phyloP scores from a whole-genome alignment of 345 rosid genomes.

The Eucalyptus curtisii region DNA sequence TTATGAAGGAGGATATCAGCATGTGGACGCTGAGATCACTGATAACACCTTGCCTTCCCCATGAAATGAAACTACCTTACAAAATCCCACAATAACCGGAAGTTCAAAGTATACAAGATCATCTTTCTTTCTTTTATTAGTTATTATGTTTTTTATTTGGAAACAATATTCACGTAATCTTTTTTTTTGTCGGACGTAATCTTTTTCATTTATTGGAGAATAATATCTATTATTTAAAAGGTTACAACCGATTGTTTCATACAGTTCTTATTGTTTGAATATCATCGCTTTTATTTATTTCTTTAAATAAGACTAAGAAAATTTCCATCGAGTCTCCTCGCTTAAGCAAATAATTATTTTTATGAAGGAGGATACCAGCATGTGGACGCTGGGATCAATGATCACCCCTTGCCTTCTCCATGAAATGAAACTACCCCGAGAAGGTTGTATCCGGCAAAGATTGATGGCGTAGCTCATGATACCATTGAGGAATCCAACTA shows the following conservation, averaged over 20 bases:
- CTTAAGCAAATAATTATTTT: background rate
- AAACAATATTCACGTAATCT: no score
- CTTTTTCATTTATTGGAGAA: background rate
- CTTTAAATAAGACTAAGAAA: background rate
- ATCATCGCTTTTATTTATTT: background rate
- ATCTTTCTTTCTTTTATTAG: no score
- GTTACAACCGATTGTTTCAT: background rate
- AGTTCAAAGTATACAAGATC: background rate
- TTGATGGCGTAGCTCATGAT: constrained; percentile 70
- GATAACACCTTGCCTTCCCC: constrained; percentile 24
- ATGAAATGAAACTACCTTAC: no score
- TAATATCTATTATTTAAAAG: no score
- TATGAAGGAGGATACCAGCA: background rate
- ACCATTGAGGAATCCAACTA: constrained; percentile 75
- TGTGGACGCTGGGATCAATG: background rate
- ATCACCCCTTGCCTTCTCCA: constrained; percentile 37
- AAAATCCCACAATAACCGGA: background rate
- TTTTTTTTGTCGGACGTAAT: no score
- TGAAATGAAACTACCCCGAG: constrained; percentile 35
- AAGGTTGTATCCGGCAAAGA: constrained; percentile 74
- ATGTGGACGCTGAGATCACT: background rate
- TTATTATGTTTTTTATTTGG: no score
- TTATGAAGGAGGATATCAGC: background rate
- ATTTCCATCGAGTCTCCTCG: background rate
- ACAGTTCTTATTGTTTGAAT: no score